Base-by-base conservation (phyloP, 768 basidiomycete species). In the Sistotremastrum niveocremeum region DNA sequence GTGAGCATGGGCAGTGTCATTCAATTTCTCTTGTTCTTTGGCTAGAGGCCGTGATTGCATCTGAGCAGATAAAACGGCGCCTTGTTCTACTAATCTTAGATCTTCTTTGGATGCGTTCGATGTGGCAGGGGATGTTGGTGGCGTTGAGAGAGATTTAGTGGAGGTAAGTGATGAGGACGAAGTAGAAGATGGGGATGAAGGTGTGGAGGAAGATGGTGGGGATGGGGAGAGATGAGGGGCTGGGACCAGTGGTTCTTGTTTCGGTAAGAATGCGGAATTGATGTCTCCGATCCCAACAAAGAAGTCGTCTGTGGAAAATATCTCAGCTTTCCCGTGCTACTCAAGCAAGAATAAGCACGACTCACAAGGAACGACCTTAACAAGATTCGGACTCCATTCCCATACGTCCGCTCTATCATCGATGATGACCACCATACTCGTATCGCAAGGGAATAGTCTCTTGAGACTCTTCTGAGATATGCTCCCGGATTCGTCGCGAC, bases 271-370 rank as follows among this genome's bases (percentile, higher is more conserved):
- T 0, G 90, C 74, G 4, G 88, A 87, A 60, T 99, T 99, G 62
- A 99, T 99, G 64, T 99, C 95, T 42, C 95, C 95, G 51, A 94
- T 97, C 10, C 93, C 93, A 49, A 95, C 73, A 58, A 97, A 99
- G 65, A 99, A 99, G 57, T 98, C 94, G 56, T 93, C 94, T n/a
- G n/a, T n/a, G n/a, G n/a, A n/a, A n/a, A n/a, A n/a, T n/a, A n/a
- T n/a, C n/a, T n/a, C n/a, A n/a, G n/a, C n/a, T n/a, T n/a, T n/a
- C n/a, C n/a, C n/a, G n/a, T n/a, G n/a, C n/a, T n/a, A 32, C 43
- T 31, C 4, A n/a, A 10, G 29, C 12, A 34, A 28, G 32, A 47
- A 45, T n/a, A 30, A 46, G 32, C 7, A n/a, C 60, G 65, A 64
- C 79, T 52, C 50, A 93, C 93, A 99, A 46, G 94, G 94, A 28